phyloP scores from a whole-genome alignment of 2,329 filamentous ascomycete genomes.

The Fusarium kyushuense region DNA sequence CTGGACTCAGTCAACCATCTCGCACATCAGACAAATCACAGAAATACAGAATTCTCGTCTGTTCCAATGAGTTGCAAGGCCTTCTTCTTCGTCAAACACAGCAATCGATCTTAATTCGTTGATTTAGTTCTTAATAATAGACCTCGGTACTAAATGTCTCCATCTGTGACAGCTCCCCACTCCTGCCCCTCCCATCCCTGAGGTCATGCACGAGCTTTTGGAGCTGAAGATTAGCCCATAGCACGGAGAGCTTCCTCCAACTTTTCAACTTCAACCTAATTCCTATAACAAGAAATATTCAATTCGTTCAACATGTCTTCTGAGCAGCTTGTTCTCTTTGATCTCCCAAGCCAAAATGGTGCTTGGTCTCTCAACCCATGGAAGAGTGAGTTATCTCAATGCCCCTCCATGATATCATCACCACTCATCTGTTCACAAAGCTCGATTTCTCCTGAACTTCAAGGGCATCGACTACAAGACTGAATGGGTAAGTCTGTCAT shows the following conservation, averaged over 20 bases:
- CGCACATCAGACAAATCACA: background rate
- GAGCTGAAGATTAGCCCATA: conserved; percentile 6
- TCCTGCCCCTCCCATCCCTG: conserved; percentile 33
- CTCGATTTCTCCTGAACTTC: conserved; percentile 74
- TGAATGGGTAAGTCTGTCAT: conserved; percentile 62
- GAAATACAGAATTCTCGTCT: background rate
- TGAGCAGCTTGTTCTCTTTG: conserved; percentile 66
- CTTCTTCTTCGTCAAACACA: background rate
- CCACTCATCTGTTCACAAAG: conserved; percentile 54
- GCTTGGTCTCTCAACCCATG: conserved; percentile 77
- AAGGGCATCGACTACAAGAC: conserved; percentile 76
- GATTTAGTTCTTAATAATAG: background rate
- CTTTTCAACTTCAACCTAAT: background rate
- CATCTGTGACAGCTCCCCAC: conserved; percentile 25
- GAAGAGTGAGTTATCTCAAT: conserved; percentile 66
- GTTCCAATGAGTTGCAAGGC: background rate
- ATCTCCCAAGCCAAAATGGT: conserved; percentile 67
- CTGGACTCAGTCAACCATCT: background rate
- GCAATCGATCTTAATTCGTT: conserved; percentile 6
- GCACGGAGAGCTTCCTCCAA: background rate
- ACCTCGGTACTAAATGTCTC: background rate
- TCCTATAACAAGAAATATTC: no score
- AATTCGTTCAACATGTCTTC: conserved; percentile 48
- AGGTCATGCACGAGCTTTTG: conserved; percentile 16
- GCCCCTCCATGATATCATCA: background rate